Base-by-base conservation (phyloP, 495 filamentous ascomycete genomes). In the Apiosordaria backusii region DNA sequence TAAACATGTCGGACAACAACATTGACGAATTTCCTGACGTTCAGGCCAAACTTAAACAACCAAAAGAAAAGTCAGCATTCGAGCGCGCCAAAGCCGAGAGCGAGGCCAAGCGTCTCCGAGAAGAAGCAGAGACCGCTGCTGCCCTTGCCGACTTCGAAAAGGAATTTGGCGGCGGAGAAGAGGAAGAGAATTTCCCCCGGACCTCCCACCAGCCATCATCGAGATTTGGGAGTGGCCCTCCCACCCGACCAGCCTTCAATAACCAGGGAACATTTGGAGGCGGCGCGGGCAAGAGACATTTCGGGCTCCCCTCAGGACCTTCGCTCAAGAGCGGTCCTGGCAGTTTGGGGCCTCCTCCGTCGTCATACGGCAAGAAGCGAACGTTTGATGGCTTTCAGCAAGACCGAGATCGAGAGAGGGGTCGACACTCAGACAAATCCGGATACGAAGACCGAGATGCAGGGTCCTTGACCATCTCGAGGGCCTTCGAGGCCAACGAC, bases 51-150 rank as follows among this genome's bases (percentile, higher is more conserved):
- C 87, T 97, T 52, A 86, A 90, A 24, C 90, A 92, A 13, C 89
- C 92, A 0, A 85, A 83, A 50, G 96, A 93, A 78, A 92, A 96
- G 74, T 96, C 92, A 15, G 85, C 92, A 35, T 98, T 96, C 78
- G 94, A 98, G 78, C 89, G 89, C 63, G 91, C 95, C 70, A 95
- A 93, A 80, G 91, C 91, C 50, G 93, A 97, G 74, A 93, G 91
- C 35, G 92, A 97, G 81, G 94, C 92, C 18, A 98, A 97, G 77
- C 89, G 91, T 40, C 84, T 86, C 69, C 85, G 92, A 64, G 94
- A 97, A 77, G 89, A 89, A 74, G 91, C 89, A 66, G 94, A 97
- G 76, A 96, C 91, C 21, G 92, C 90, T 40, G 94, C 93, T 9
- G 94, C 92, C 16, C 91, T 92, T 74, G 88, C 96, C 65, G 91